These are phyloP conservation scores for Pichia kluyveri DNA, from an alignment of 805 yeast species.

Conservation along the genomic window DNA sequence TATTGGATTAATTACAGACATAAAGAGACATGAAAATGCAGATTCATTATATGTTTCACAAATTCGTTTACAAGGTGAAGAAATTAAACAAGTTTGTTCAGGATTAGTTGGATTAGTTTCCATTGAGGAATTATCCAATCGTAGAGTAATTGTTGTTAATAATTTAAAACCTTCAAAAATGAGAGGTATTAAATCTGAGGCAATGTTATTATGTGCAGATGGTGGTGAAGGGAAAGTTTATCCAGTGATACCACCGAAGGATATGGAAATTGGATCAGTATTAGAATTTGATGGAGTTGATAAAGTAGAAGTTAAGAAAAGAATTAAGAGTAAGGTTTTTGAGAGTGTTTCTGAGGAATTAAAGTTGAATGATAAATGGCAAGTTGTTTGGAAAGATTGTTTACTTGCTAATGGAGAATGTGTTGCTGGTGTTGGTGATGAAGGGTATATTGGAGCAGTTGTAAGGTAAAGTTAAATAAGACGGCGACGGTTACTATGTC, in stretches of 20 bases:
- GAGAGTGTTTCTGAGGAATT: not conserved
- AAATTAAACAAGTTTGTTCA: conserved; percentile 40
- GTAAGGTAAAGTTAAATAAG: not conserved
- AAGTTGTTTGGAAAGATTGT: not conserved
- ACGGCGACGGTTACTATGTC: not conserved
- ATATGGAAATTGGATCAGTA: conserved; percentile 30
- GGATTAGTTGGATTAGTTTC: conserved; percentile 44
- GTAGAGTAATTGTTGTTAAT: conserved; percentile 42
- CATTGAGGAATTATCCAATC: conserved; percentile 27
- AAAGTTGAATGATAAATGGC: not conserved
- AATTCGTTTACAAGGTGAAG: conserved; percentile 24
- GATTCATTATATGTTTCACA: conserved; percentile 51
- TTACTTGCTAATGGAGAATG: not conserved
- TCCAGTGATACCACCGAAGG: conserved; percentile 37
- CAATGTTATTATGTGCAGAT: conserved; percentile 57
- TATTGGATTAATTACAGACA: conserved; percentile 41
- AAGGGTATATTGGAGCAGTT: not conserved
- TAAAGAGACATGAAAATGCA: conserved; percentile 46
- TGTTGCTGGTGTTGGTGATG: not conserved
- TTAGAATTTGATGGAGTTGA: conserved; percentile 29
- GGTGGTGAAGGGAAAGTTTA: conserved; percentile 28
- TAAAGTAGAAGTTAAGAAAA: conserved; percentile 1
- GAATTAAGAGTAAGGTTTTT: conserved; percentile 1
- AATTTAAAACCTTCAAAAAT: conserved; percentile 55
- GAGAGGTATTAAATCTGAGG: conserved; percentile 54